These are phyloP conservation scores for Suillus tomentosus DNA, from an alignment of 768 basidiomycete species.

Conservation along the genomic window DNA sequence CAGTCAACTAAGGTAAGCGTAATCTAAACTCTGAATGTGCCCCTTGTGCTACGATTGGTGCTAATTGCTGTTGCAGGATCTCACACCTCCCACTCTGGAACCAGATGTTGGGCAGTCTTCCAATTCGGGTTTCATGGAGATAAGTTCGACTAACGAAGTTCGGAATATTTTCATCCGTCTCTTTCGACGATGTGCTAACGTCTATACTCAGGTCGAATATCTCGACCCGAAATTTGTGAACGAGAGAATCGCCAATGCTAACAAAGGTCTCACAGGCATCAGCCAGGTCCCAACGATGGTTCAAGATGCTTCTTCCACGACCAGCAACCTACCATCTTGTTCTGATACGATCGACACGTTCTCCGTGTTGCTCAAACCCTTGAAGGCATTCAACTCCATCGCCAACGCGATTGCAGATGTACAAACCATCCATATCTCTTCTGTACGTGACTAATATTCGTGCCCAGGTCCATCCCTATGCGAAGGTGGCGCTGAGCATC, in stretches of 20 bases:
- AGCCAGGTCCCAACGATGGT: rapidly evolving
- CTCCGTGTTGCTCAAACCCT: neutral
- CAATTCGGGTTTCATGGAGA: too few species aligned
- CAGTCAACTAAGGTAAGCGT: neutral
- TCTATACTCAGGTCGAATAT: neutral
- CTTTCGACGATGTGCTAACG: neutral
- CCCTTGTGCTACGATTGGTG: neutral
- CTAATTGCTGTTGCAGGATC: neutral
- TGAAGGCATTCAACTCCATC: neutral
- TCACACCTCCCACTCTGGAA: neutral
- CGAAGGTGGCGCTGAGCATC: neutral
- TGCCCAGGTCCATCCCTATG: neutral
- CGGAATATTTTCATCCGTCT: neutral
- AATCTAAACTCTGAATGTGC: neutral
- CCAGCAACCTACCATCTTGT: neutral
- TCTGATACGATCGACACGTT: neutral
- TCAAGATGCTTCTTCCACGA: neutral
- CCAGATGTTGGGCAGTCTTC: neutral
- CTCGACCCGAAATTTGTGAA: neutral
- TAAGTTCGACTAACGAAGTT: neutral
- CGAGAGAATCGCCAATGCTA: neutral
- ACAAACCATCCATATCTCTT: neutral
- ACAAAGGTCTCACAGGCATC: neutral
- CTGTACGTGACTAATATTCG: neutral
- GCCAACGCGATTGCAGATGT: neutral